Base-by-base conservation (phyloP, 345 rosid species). In the Trapa incisa region DNA sequence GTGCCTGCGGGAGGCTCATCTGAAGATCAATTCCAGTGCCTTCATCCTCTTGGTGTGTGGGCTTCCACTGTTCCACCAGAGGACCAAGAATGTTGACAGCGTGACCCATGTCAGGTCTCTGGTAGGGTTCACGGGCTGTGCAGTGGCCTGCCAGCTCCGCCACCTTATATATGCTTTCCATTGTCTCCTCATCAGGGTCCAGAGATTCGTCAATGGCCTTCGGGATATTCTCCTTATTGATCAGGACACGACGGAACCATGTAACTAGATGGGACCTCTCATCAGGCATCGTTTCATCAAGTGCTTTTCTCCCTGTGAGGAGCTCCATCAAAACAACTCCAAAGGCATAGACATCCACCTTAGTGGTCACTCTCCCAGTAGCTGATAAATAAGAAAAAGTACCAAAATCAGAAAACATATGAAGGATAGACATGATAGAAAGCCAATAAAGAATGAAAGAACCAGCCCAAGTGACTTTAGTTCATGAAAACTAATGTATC, bases 241-340 rank as follows among this genome's bases (percentile, higher is more conserved):
- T 69, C 38, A 85, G 77, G 61, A 84, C 60, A 66, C 87, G 75
- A 32, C 93, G 84, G 80, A 92, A 87, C 96, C 98, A 92, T 56
- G 95, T 76, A 35, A 92, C 98, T 68, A 92, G 68, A 68, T 92
- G 92, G 11, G 88, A 71, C 74, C 70, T 78, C 67, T 89, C 91
- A 69, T 92, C 91, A 5, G 92, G 88, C 74, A 87, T 69, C 37
- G 74, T 42, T 67, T 84, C 87, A 9, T 92, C 98, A 37, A 92
- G 73, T 65, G 96, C 89, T 83, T 85, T 87, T 79, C 96, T 79
- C 47, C 98, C 96, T 0, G 98, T 85, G 39, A 92, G 71, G n/a
- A 89, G 74, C 79, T 92, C 98, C 98, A 89, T 89, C 65, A 92
- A 79, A 42, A 92, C 86, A 36, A 86, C 98, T 36, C 98, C 98